Base-by-base conservation (phyloP, 2,329 filamentous ascomycete genomes). In the Colletotrichum cuscutae region DNA sequence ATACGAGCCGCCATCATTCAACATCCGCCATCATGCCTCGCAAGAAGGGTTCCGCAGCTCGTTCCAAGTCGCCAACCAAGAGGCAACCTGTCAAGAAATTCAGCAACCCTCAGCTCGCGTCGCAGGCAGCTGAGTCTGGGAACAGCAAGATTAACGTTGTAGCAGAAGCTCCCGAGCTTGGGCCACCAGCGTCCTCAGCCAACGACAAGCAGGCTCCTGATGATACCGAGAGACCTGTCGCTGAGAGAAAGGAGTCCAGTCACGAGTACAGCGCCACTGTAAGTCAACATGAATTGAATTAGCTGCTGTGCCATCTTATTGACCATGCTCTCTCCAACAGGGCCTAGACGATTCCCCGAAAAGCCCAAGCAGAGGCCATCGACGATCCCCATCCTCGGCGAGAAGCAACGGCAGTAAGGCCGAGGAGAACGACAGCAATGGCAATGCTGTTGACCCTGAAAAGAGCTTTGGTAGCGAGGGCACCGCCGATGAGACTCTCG, bases 91-190 rank as follows among this genome's bases (percentile, higher is more conserved):
- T 62, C 19, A 46, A 54, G 46, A 73, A 63, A 49, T 59, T 68
- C 28, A 73, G 68, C 72, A 72, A 72, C 8, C 62, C 71, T 30
- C 60, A 69, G 35, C 70, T 73, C 11, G 70, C 69, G 19, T 54
- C 64, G 22, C 54, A 69, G 37, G 28, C 72, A 15, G 67, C 26
- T 1, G 71, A 73, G 24, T 60, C 71, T 13, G 68, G 64, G 58
- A 68, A 53, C 58, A 32, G 52, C 28, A 73, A 73, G 68, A 37
- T 73, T 73, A 62, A 73, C 42, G 35, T 73, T 4, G 68, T 73
- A 9, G 71, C 71, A 73, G 71, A 66, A 72, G 71, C 71, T 71
- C 71, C 71, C 24, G 58, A 71, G 68, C 71, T 73, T 66, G 71
- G 68, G 53, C 72, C 70, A 68, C 52, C 56, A 24, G 8, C 37